Evolutionary conservation across 495 filamentous ascomycete species (phyloP).

Genomic region (Hypoxylon lenormandii): DNA sequence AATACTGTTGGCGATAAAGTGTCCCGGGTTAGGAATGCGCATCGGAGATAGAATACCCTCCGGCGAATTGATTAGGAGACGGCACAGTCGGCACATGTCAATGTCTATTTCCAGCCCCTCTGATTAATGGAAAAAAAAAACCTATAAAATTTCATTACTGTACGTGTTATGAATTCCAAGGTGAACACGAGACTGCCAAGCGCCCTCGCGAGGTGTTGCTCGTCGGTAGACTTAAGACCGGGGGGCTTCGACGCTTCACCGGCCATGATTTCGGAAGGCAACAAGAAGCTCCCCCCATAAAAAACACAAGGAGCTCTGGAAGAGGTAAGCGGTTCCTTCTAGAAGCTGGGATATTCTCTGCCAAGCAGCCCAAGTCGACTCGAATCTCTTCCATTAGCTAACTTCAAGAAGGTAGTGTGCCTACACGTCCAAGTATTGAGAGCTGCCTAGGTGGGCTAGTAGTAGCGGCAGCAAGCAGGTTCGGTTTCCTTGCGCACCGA

Average conservation of each 20-base stretch:
- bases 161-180: too few species aligned
- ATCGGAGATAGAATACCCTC: too few species aligned
- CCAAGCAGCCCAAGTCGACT: constrained; percentile 27
- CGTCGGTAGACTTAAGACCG: constrained; percentile 19
- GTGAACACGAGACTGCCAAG: neutral
- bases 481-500: neutral
- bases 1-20: too few species aligned
- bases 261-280: constrained; percentile 27
- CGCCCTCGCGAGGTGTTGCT: neutral
- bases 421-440: constrained; percentile 1
- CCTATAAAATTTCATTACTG: too few species aligned
- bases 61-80: too few species aligned
- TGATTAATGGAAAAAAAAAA: too few species aligned
- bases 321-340: constrained; percentile 14
- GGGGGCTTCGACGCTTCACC: constrained; percentile 1
- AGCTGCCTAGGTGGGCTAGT: constrained; percentile 41
- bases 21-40: too few species aligned
- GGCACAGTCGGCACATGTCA: too few species aligned
- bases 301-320: neutral
- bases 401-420: neutral
- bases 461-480: neutral
- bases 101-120: too few species aligned
- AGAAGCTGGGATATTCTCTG: constrained; percentile 9
- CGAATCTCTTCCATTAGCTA: neutral
- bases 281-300: constrained; percentile 2